phyloP scores from a whole-genome alignment of 805 yeast species.

The Suhomyces faveliae region DNA sequence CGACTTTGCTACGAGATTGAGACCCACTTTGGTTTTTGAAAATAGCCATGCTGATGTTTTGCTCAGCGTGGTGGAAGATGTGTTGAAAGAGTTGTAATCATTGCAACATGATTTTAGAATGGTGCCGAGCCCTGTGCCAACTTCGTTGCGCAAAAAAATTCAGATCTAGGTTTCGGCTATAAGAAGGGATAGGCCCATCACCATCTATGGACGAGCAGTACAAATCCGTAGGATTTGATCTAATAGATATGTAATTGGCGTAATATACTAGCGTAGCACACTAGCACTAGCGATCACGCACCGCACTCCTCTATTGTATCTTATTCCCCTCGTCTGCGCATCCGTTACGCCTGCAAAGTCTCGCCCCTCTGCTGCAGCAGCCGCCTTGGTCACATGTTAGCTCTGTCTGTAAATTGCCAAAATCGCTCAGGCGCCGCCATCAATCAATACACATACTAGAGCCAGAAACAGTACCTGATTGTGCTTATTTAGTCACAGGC shows the following conservation, averaged over 20 bases:
- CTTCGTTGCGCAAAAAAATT: neutral
- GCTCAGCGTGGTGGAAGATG: conserved; percentile 39
- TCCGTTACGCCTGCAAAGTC: no score
- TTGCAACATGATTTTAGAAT: neutral
- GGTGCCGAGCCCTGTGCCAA: neutral
- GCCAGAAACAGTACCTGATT: neutral
- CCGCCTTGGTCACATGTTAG: neutral
- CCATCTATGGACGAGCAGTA: neutral
- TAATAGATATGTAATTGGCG: no score
- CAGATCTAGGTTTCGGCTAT: neutral
- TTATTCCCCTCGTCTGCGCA: no score
- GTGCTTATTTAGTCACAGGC: neutral
- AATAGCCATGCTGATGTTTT: conserved; percentile 60
- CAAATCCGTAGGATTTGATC: no score
- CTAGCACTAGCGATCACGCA: no score
- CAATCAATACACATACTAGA: neutral
- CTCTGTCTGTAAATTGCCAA: neutral
- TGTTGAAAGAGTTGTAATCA: conserved; percentile 13
- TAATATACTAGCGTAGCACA: no score
- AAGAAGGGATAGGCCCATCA: neutral
- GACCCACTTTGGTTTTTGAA: conserved; percentile 65
- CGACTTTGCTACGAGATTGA: conserved; percentile 54
- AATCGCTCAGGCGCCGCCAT: neutral
- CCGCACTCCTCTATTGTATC: no score
- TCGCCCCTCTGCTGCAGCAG: neutral